Percentiles rank a stretch among this genome's conserved stretches.
Evolutionary conservation across 768 basidiomycete genomes (phyloP).

Genomic region (Amanita molliuscula): DNA sequence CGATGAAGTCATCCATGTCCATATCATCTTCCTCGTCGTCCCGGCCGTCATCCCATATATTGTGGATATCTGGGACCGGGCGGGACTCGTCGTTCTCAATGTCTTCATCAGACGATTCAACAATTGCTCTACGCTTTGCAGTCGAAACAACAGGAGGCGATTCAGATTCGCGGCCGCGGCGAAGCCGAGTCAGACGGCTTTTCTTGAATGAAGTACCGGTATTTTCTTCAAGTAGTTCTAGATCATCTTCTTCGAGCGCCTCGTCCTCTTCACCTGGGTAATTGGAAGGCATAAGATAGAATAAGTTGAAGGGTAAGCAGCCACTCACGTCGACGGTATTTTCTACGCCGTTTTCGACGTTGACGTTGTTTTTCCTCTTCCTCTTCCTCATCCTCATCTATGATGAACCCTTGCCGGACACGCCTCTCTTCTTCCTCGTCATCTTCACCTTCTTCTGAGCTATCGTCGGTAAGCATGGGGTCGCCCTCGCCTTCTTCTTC

Average conservation of each 20-base stretch:
- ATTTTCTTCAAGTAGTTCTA: conserved; percentile 84
- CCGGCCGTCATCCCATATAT: conserved; percentile 80
- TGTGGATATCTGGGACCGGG: conserved; percentile 51
- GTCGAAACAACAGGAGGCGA: conserved; percentile 57
- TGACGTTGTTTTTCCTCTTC: conserved; percentile 53
- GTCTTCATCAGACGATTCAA: conserved; percentile 75
- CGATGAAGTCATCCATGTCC: conserved; percentile 71
- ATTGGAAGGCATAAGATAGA: conserved; percentile 4
- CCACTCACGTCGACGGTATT: conserved; percentile 42
- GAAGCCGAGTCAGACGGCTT: conserved; percentile 52
- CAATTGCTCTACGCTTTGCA: conserved; percentile 45
- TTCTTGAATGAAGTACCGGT: conserved; percentile 73
- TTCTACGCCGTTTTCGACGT: conserved; percentile 58
- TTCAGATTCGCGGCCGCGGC: conserved; percentile 64
- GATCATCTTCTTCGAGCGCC: conserved; percentile 85
- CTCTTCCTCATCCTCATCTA: conserved; percentile 81
- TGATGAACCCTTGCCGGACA: conserved; percentile 86
- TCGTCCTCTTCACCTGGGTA: conserved; percentile 43
- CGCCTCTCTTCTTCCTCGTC: conserved; percentile 80
- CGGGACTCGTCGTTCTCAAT: conserved; percentile 46
- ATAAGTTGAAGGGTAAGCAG: conserved; percentile 4
- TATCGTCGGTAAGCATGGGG: conserved; percentile 61
- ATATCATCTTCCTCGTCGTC: conserved; percentile 69
- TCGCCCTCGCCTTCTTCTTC: conserved; percentile 51
- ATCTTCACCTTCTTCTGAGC: conserved; percentile 84